A percentile compares a stretch with the other conserved stretches of the same genome.
phyloP scores from a whole-genome alignment of 495 filamentous ascomycete genomes.

The Neurospora sublineolata region DNA sequence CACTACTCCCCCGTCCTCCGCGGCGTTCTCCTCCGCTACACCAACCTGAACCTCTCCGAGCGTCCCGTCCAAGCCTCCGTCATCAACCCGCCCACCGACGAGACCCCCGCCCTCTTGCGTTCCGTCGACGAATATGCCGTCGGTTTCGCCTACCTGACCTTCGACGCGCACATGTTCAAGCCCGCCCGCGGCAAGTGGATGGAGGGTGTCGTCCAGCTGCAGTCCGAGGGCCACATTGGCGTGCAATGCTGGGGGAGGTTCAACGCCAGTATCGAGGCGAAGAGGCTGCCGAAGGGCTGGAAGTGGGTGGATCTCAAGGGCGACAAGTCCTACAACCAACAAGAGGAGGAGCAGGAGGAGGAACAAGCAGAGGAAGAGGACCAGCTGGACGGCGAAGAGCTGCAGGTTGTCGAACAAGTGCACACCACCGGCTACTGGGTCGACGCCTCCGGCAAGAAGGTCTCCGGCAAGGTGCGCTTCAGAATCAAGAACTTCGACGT shows the following conservation, averaged over 20 bases:
- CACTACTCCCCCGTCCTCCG: slow-evolving; percentile 34
- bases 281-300: slow-evolving; percentile 34
- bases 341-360: slow-evolving; percentile 10
- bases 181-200: slow-evolving; percentile 37
- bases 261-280: slow-evolving; percentile 39
- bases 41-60: slow-evolving; percentile 35
- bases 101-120: slow-evolving; percentile 26
- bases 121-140: slow-evolving; percentile 36
- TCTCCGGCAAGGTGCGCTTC: slow-evolving; percentile 34
- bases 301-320: slow-evolving; percentile 31
- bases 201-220: slow-evolving; percentile 37
- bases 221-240: slow-evolving; percentile 38
- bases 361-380: slow-evolving; percentile 14
- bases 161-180: slow-evolving; percentile 33
- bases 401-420: slow-evolving; percentile 29
- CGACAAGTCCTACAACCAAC: slow-evolving; percentile 10
- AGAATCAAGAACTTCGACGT: slow-evolving; percentile 41
- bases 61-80: slow-evolving; percentile 23
- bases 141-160: slow-evolving; percentile 36
- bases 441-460: slow-evolving; percentile 22
- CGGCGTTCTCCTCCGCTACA: slow-evolving; percentile 35
- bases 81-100: slow-evolving; percentile 23
- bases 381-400: slow-evolving; percentile 16
- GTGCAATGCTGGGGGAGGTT: slow-evolving; percentile 39
- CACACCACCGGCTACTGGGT: slow-evolving; percentile 41